Percentiles rank a stretch among this genome's conserved stretches.
Conservation (phyloP, 371 early-diverging fungal genomes). For the Lichtheimia hyalospora region DNA sequence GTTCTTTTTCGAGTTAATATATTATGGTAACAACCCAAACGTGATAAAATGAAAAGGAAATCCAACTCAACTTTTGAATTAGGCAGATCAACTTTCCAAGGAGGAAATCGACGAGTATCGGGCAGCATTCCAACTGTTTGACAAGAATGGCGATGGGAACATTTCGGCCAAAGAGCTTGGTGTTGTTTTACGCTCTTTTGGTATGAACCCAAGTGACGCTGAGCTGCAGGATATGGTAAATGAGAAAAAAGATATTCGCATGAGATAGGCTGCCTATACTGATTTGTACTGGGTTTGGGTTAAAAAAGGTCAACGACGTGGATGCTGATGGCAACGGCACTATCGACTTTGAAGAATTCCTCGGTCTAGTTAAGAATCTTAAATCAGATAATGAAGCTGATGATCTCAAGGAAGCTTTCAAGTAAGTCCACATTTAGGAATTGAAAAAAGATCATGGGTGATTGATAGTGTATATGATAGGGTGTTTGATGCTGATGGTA, state of each 20-base stretch:
- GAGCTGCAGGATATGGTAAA: slow-evolving; percentile 74
- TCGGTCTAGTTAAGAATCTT: slow-evolving; percentile 80
- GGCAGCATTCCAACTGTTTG: slow-evolving; percentile 49
- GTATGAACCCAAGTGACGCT: slow-evolving; percentile 75
- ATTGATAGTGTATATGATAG: slow-evolving; percentile 25
- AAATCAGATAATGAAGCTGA: slow-evolving; percentile 38
- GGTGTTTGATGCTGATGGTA: slow-evolving; percentile 73
- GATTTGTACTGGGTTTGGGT: background rate
- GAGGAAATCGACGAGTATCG: slow-evolving; percentile 49
- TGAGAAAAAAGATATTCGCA: background rate
- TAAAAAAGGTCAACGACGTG: slow-evolving; percentile 74
- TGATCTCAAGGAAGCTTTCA: slow-evolving; percentile 45
- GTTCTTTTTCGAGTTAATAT: background rate
- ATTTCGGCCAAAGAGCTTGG: slow-evolving; percentile 45
- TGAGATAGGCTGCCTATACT: background rate
- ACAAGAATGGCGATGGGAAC: slow-evolving; percentile 48
- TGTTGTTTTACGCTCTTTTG: slow-evolving; percentile 40
- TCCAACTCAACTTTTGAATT: background rate
- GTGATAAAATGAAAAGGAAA: background rate
- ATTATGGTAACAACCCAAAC: background rate
- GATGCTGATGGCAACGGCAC: slow-evolving; percentile 93
- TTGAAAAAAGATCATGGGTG: no score
- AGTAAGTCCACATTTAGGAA: slow-evolving; percentile 17
- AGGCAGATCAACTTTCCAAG: slow-evolving; percentile 50
- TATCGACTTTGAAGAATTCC: slow-evolving; percentile 91